Evolutionary conservation across 768 basidiomycete species (phyloP).

Genomic region (Coprinopsis strossmayeri): DNA sequence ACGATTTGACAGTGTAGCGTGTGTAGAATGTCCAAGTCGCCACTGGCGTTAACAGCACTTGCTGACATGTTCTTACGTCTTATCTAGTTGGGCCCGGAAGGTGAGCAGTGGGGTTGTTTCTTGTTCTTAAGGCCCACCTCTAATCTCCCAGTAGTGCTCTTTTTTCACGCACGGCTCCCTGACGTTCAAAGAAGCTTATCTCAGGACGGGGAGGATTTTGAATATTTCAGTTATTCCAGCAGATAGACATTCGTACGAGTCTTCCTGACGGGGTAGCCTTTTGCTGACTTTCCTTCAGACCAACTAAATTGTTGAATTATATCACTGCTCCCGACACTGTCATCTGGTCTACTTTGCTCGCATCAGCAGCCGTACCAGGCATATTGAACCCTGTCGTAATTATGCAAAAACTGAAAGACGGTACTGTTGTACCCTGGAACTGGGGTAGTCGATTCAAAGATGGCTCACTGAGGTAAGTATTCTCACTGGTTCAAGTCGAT

Average conservation of each 20-base stretch:
- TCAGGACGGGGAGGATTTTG: slow-evolving; percentile 86
- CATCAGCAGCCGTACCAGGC: slow-evolving; percentile 92
- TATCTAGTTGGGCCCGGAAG: slow-evolving; percentile 78
- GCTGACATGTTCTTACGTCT: too few relatives aligned
- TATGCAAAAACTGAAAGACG: slow-evolving; percentile 85
- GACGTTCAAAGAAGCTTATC: slow-evolving; percentile 94
- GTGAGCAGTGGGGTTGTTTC: slow-evolving; percentile 28
- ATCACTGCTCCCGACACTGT: slow-evolving; percentile 92
- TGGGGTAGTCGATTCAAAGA: slow-evolving; percentile 95
- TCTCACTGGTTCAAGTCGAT: not conserved
- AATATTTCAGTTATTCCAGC: slow-evolving; percentile 93
- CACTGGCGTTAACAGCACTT: too few relatives aligned
- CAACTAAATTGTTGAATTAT: slow-evolving; percentile 94
- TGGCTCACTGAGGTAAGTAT: slow-evolving; percentile 69
- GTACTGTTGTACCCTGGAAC: slow-evolving; percentile 82
- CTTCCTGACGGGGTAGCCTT: not conserved
- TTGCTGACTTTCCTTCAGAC: slow-evolving; percentile 36
- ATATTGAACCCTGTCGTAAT: slow-evolving; percentile 93
- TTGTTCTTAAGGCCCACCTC: too few relatives aligned
- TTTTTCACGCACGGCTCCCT: slow-evolving; percentile 92
- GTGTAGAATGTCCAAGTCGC: slow-evolving; percentile 11
- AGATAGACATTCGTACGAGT: slow-evolving; percentile 71
- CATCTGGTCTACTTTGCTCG: slow-evolving; percentile 76
- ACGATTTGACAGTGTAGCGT: slow-evolving; percentile 81
- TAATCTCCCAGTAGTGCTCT: slow-evolving; percentile 41